Conservation (phyloP, 1,139 yeast genomes). For the Magnusiomyces tetraspermus region DNA sequence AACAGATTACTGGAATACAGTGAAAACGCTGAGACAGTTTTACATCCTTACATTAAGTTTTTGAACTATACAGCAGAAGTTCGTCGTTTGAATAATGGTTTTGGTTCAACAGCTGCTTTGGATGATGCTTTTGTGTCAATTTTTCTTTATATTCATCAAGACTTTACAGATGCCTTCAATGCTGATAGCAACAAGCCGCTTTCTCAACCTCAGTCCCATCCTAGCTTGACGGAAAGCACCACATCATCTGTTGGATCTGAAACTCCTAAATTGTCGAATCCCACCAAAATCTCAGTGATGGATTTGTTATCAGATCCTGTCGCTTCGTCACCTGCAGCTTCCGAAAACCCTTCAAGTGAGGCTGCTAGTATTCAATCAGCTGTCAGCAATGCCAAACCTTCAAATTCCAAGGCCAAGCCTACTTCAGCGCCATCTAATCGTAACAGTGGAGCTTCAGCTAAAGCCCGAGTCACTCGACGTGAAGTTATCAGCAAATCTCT, state of each 20-base stretch:
- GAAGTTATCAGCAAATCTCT: slow-evolving; percentile 33
- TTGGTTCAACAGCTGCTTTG: slow-evolving; percentile 67
- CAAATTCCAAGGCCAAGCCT: slow-evolving; percentile 1
- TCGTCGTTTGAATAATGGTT: slow-evolving; percentile 68
- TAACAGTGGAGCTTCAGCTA: slow-evolving; percentile 13
- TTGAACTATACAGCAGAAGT: slow-evolving; percentile 52
- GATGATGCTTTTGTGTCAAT: slow-evolving; percentile 66
- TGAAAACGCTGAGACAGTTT: slow-evolving; percentile 17
- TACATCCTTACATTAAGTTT: slow-evolving; percentile 18
- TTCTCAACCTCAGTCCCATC: slow-evolving; percentile 4
- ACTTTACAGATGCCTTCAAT: slow-evolving; percentile 12
- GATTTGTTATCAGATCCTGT: slow-evolving; percentile 18
- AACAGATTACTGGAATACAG: slow-evolving; percentile 19
- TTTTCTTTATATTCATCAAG: slow-evolving; percentile 42
- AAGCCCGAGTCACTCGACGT: slow-evolving; percentile 29
- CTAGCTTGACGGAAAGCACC: neutral
- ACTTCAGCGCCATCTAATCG: slow-evolving; percentile 2
- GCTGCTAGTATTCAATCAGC: neutral
- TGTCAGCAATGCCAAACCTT: neutral
- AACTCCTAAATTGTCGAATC: slow-evolving; percentile 5
- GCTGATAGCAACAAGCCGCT: slow-evolving; percentile 4
- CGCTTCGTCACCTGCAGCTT: slow-evolving; percentile 15
- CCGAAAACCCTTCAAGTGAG: slow-evolving; percentile 5
- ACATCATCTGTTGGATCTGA: neutral
- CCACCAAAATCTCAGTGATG: slow-evolving; percentile 20